Evolutionary conservation across 441 rosid species (phyloP).

Genomic region (Bruguiera hainesii): DNA sequence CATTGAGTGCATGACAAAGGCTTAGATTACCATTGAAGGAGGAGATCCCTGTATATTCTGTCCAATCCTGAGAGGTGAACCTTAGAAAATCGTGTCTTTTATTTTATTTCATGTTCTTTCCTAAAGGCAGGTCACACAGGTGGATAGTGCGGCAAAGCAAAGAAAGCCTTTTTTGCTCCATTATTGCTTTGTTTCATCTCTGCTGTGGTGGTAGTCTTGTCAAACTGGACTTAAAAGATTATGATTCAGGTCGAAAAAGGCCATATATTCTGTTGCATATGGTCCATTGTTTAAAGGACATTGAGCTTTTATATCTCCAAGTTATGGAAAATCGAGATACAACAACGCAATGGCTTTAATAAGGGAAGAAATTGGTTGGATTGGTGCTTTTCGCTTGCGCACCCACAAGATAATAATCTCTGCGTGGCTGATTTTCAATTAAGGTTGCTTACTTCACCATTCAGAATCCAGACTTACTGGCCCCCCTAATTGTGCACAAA

Average conservation of each 20-base stretch:
- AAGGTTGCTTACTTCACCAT: too few relatives aligned
- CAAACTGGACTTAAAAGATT: constrained; percentile 16
- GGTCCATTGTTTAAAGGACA: constrained; percentile 10
- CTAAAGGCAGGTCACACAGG: constrained; percentile 28
- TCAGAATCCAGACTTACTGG: too few relatives aligned
- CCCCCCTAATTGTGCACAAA: not conserved
- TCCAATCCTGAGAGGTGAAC: constrained; percentile 13
- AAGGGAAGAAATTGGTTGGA: not conserved
- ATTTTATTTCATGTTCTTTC: constrained; percentile 36
- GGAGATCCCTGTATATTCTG: constrained; percentile 79
- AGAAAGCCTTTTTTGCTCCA: constrained; percentile 55
- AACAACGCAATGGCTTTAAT: not conserved
- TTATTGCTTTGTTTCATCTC: constrained; percentile 39
- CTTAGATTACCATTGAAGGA: constrained; percentile 28
- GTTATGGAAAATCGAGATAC: not conserved
- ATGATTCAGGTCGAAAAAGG: constrained; percentile 19
- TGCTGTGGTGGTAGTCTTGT: constrained; percentile 21
- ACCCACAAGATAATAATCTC: too few relatives aligned
- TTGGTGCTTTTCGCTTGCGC: too few relatives aligned
- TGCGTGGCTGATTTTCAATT: too few relatives aligned
- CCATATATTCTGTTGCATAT: constrained; percentile 16
- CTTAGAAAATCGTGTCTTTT: constrained; percentile 32
- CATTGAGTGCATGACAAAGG: constrained; percentile 34
- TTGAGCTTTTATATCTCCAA: constrained; percentile 9
- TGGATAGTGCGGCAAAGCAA: constrained; percentile 45